Conservation (phyloP, 2,329 filamentous ascomycete genomes). For the Colletotrichum godetiae region DNA sequence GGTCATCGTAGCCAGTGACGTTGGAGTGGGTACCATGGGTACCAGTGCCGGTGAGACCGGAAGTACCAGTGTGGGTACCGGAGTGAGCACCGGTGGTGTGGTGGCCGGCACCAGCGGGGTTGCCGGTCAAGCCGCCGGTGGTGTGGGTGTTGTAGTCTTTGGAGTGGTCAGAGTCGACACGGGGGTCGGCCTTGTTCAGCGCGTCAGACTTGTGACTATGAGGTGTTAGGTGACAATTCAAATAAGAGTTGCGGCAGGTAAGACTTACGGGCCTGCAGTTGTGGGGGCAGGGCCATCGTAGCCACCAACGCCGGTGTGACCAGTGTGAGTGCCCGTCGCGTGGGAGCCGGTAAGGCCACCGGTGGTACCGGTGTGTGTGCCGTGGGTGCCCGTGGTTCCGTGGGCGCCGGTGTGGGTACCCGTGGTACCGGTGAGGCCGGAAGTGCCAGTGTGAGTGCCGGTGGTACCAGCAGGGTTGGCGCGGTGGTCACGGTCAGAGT, state of each 20-base stretch:
- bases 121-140: slow-evolving; percentile 34
- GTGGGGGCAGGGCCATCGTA: slow-evolving; percentile 45
- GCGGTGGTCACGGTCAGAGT: slow-evolving; percentile 59
- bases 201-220: slow-evolving; percentile 59
- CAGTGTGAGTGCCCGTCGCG: slow-evolving; percentile 7
- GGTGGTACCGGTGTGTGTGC: slow-evolving; percentile 32
- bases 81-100: slow-evolving; percentile 17
- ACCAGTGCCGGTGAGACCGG: too few species aligned
- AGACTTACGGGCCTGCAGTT: slow-evolving; percentile 46
- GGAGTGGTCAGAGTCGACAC: slow-evolving; percentile 62
- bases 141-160: too few species aligned
- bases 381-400: not conserved
- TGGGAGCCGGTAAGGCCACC: slow-evolving; percentile 30
- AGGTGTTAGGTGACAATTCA: not conserved
- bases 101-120: slow-evolving; percentile 8
- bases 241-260: not conserved
- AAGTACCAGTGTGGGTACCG: slow-evolving; percentile 3
- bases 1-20: slow-evolving; percentile 30
- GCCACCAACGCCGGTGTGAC: slow-evolving; percentile 13
- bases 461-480: slow-evolving; percentile 44
- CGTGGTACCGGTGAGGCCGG: slow-evolving; percentile 44
- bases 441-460: slow-evolving; percentile 28
- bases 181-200: slow-evolving; percentile 66
- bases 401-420: slow-evolving; percentile 33
- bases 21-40: slow-evolving; percentile 43